These are phyloP conservation scores for Cyberlindnera galapagoensis DNA, from an alignment of 805 yeast species.

Conservation along the genomic window DNA sequence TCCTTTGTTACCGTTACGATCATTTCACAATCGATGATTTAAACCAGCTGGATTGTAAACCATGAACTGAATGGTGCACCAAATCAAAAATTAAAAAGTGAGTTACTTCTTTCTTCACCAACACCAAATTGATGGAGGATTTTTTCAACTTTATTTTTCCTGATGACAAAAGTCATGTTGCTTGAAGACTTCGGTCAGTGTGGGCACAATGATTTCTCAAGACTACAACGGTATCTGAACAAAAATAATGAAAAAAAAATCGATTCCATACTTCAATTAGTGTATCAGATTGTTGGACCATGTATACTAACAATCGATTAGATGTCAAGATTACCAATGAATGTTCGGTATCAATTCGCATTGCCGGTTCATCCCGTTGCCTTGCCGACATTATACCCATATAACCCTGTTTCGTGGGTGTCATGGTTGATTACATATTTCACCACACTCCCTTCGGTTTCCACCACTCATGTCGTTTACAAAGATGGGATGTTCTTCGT, in stretches of 20 bases:
- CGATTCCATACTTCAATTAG: background rate
- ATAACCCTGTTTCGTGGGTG: conserved; percentile 64
- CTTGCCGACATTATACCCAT: conserved; percentile 49
- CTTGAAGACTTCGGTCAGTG: conserved; percentile 45
- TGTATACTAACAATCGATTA: conserved; percentile 5
- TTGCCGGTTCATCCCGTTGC: conserved; percentile 48
- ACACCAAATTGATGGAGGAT: background rate
- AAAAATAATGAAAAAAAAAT: background rate
- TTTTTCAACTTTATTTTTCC: background rate
- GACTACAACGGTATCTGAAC: conserved; percentile 98
- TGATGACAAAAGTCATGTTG: conserved; percentile 31
- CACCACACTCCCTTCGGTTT: conserved; percentile 14
- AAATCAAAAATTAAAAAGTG: background rate
- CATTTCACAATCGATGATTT: too few relatives aligned
- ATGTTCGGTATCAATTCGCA: conserved; percentile 39
- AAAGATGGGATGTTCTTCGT: conserved; percentile 33
- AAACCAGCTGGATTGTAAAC: too few relatives aligned
- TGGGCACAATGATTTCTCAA: conserved; percentile 70
- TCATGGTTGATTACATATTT: conserved; percentile 34
- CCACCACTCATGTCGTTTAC: conserved; percentile 24
- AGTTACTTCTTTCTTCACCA: background rate
- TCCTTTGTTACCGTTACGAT: too few relatives aligned
- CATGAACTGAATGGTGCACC: background rate
- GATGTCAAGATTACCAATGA: conserved; percentile 28
- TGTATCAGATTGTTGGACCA: background rate